Conservation (phyloP, 1,139 yeast genomes). For the Geotrichum candidum region DNA sequence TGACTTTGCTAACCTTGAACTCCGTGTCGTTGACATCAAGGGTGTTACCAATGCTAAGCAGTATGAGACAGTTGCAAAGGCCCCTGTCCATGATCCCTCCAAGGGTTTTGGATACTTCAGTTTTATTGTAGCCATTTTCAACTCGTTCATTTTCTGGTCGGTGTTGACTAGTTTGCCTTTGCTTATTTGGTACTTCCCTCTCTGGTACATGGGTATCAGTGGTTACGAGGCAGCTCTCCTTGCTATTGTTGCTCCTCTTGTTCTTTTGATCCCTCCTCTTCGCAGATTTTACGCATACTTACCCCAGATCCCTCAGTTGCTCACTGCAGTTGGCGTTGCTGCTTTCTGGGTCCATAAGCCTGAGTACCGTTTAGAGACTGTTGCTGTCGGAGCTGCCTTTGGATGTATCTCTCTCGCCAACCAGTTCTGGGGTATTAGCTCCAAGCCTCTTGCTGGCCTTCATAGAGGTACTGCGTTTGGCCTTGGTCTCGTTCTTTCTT, state of each 20-base stretch:
- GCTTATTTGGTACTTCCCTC: constrained; percentile 93
- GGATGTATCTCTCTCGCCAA: constrained; percentile 57
- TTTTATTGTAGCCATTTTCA: constrained; percentile 30
- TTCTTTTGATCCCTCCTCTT: constrained; percentile 52
- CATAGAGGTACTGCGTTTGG: constrained; percentile 58
- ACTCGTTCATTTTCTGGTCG: constrained; percentile 71
- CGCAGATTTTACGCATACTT: constrained; percentile 45
- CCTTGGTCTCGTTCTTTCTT: constrained; percentile 66
- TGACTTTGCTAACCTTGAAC: constrained; percentile 58
- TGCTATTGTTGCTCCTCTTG: constrained; percentile 51
- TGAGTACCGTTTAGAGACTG: constrained; percentile 55
- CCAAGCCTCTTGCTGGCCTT: constrained; percentile 41
- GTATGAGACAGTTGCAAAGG: constrained; percentile 11
- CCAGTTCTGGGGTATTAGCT: constrained; percentile 48
- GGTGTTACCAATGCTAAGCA: constrained; percentile 31
- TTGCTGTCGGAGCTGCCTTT: constrained; percentile 63
- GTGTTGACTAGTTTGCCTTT: constrained; percentile 72
- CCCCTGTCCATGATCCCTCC: constrained; percentile 20
- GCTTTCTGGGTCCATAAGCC: constrained; percentile 67
- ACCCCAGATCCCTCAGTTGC: constrained; percentile 47
- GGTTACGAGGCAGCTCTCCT: constrained; percentile 80
- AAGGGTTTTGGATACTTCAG: constrained; percentile 28
- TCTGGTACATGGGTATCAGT: constrained; percentile 96
- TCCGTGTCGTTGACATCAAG: constrained; percentile 40
- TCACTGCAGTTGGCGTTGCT: constrained; percentile 68